Evolutionary conservation across 257 asterid species (phyloP).

Genomic region (Catharanthus roseus): DNA sequence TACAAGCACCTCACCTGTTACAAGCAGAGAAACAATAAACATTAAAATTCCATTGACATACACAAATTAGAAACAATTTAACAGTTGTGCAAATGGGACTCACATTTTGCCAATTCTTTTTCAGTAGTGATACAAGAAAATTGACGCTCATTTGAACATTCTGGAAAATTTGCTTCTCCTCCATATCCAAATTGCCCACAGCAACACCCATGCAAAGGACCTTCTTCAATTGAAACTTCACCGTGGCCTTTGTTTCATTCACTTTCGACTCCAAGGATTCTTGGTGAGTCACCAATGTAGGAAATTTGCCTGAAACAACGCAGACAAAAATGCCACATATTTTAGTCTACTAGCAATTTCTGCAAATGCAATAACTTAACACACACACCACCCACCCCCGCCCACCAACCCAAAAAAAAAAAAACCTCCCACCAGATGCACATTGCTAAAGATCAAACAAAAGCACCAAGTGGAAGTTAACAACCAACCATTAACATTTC

Average conservation of each 20-base stretch:
- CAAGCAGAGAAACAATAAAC: background rate
- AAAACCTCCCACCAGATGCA: background rate
- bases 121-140: conserved; percentile 28
- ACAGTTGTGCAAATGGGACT: background rate
- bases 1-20: conserved; percentile 33
- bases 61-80: background rate
- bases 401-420: background rate
- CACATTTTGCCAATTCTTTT: conserved; percentile 34
- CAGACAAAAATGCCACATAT: background rate
- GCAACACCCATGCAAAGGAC: conserved; percentile 41
- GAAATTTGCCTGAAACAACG: conserved; percentile 28
- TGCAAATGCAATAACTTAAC: too few species aligned
- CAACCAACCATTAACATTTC: too few species aligned
- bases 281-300: conserved; percentile 29
- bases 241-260: conserved; percentile 29
- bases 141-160: conserved; percentile 39
- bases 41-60: too few species aligned
- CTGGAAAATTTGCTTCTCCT: conserved; percentile 34
- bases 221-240: conserved; percentile 35
- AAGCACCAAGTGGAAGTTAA: too few species aligned
- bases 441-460: background rate
- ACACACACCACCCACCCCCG: too few species aligned
- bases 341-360: background rate
- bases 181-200: conserved; percentile 35
- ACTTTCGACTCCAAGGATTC: conserved; percentile 35